phyloP scores from a whole-genome alignment of 345 rosid genomes.

The Turritis glabra region DNA sequence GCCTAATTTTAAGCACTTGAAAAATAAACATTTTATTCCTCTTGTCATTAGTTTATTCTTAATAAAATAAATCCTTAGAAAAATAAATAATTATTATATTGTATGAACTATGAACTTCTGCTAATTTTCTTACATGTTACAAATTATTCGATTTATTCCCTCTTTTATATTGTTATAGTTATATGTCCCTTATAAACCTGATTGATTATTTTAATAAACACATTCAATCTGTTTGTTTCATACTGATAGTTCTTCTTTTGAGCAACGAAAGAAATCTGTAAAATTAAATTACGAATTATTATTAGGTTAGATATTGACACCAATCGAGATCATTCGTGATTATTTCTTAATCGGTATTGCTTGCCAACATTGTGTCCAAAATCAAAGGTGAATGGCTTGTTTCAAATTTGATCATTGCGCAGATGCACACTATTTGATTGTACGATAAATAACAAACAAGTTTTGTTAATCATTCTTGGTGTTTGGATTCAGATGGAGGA shows the following conservation, averaged over 20 bases:
- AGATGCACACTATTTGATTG: no score
- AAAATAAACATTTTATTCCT: not conserved
- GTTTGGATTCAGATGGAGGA: constrained; percentile 62
- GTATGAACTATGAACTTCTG: no score
- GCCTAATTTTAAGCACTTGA: not conserved
- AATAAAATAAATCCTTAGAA: no score
- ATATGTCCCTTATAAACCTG: not conserved
- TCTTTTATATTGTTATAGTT: not conserved
- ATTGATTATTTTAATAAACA: constrained; percentile 7
- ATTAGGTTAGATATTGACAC: not conserved
- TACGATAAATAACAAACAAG: not conserved
- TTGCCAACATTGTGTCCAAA: constrained; percentile 1
- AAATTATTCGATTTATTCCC: not conserved
- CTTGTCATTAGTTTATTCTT: no score
- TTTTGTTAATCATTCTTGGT: not conserved
- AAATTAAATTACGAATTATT: not conserved
- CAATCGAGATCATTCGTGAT: constrained; percentile 1
- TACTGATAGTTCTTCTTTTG: not conserved
- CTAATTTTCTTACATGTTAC: not conserved
- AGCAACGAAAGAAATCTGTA: not conserved
- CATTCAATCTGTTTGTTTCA: not conserved
- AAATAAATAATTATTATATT: not conserved
- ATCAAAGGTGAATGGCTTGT: not conserved
- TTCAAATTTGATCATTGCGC: constrained; percentile 8
- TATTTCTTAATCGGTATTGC: not conserved